Evolutionary conservation across 148 eudicot genomes (phyloP), one percentile per base, ranked within the genome.

Genomic region (Amaranthus hypochondriacus): DNA sequence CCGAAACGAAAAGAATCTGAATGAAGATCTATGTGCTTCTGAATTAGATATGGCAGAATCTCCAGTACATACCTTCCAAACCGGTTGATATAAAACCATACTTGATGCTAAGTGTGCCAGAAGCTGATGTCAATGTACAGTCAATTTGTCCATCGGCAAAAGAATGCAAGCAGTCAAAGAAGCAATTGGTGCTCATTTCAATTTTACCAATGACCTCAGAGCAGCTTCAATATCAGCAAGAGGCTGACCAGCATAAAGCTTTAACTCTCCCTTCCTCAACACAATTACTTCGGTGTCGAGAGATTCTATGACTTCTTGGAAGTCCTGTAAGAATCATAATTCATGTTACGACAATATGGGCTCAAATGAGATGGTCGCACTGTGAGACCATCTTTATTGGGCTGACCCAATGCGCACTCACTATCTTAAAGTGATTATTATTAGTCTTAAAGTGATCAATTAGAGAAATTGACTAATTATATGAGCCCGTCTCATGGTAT

Each of bases 161-260:
- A 28, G 63, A 13, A 48, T 6, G 46, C 42, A 21, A 73, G 9
- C 49, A 60, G 3, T 28, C 4, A 39, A 42, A 64, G 15, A 56
- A 43, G 70, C 62, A 39, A 28, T 61, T 12, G 67, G 61, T 65
- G 67, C 43, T 82, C 79, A 78, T 70, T 69, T 62, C 62, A 87
- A 78, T 70, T 69, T 65, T 59, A 87, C 71, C 73, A 94, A 70
- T 61, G 83, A 79, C 62, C 80, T 84, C 84, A 94, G 81, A 43
- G 82, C 89, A 76, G 74, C 73, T 85, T 92, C 96, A 44, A 81
- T 96, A 61, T 95, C 97, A 48, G 74, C 66, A 57, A 95, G 86
- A 42, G 99, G 92, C 73, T 92, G 96, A 42, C 97, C 97, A 48
- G 90, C 93, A 79, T 88, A 95, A 68, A 95, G 96, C 84, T 82